Percentiles rank a stretch among this genome's conserved stretches.
Evolutionary conservation across 1,284 basidiomycete species (phyloP).

Genomic region (Pseudozyma tsukubaensis): DNA sequence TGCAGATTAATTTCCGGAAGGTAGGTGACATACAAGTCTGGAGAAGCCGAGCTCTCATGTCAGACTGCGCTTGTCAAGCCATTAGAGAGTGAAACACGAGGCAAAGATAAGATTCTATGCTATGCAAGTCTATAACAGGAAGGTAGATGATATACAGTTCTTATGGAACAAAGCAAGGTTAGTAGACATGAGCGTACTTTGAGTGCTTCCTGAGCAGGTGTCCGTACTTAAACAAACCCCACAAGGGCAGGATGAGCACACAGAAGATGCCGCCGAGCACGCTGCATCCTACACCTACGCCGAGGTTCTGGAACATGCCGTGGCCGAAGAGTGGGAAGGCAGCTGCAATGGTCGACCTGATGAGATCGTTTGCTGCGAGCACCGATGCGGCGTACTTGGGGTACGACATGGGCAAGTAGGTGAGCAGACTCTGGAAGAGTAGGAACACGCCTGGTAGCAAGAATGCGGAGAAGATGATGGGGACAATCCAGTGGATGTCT

Average conservation of each 20-base stretch:
- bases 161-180: background rate
- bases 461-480: constrained; percentile 38
- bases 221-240: constrained; percentile 46
- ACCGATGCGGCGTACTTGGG: constrained; percentile 39
- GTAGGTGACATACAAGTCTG: too few species aligned
- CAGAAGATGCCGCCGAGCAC: constrained; percentile 41
- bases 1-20: too few species aligned
- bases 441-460: constrained; percentile 49
- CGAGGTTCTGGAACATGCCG: constrained; percentile 46
- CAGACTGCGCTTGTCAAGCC: too few species aligned
- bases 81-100: too few species aligned
- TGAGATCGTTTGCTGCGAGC: constrained; percentile 39
- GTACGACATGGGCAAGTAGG: constrained; percentile 47
- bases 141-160: too few species aligned
- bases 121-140: too few species aligned
- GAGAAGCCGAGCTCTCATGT: too few species aligned
- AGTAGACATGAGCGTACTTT: constrained; percentile 55
- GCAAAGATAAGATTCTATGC: too few species aligned
- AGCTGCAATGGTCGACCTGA: constrained; percentile 37
- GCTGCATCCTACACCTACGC: constrained; percentile 39
- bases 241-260: constrained; percentile 37
- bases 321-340: constrained; percentile 50
- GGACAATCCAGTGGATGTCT: constrained; percentile 59
- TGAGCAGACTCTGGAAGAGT: constrained; percentile 49
- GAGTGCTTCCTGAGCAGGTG: constrained; percentile 38